Conservation (phyloP, 2,329 filamentous ascomycete species). For the Hypoxylon sp. region DNA sequence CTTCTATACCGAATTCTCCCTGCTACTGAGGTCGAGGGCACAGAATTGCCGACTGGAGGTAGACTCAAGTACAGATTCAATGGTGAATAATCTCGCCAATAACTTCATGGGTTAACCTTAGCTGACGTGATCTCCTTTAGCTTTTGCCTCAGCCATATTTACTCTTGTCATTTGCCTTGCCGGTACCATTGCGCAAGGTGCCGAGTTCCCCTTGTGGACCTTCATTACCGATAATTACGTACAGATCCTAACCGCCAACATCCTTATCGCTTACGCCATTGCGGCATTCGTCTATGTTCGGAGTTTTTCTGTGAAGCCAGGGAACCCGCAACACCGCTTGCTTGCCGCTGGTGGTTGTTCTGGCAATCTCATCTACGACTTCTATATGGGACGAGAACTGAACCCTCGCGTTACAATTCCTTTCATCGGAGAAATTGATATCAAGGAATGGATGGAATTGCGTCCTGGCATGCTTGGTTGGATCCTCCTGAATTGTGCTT, state of each 20-base stretch:
- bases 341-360: conserved; percentile 84
- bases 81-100: conserved; percentile 60
- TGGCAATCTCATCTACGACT: conserved; percentile 92
- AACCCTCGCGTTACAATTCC: conserved; percentile 88
- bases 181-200: conserved; percentile 81
- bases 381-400: conserved; percentile 95
- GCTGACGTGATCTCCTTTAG: conserved; percentile 59
- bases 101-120: conserved; percentile 1
- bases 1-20: conserved; percentile 83
- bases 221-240: conserved; percentile 94
- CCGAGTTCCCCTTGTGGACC: conserved; percentile 88
- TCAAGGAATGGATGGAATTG: conserved; percentile 91
- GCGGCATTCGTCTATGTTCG: conserved; percentile 84
- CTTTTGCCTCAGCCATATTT: conserved; percentile 79
- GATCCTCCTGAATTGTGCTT: conserved; percentile 86
- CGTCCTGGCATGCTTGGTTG: conserved; percentile 93
- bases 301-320: conserved; percentile 85
- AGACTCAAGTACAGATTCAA: conserved; percentile 87
- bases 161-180: conserved; percentile 78
- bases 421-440: conserved; percentile 85
- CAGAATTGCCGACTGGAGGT: conserved; percentile 76
- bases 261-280: conserved; percentile 79
- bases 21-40: conserved; percentile 77
- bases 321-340: conserved; percentile 78
- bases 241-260: conserved; percentile 85